phyloP scores from a whole-genome alignment of 148 eudicot genomes.

The Rheum nobile region DNA sequence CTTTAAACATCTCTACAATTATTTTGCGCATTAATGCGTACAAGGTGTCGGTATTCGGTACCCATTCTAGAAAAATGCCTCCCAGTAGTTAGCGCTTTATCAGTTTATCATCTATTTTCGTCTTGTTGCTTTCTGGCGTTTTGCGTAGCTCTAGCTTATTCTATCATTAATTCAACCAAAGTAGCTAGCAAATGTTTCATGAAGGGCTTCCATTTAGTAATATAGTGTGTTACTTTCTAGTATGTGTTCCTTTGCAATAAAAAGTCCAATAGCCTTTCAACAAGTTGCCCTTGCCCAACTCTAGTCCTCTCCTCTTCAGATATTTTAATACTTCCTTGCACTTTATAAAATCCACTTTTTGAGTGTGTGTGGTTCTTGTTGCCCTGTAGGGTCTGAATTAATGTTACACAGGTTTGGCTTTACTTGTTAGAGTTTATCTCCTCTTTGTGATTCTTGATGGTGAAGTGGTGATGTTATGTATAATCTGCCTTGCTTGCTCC shows the following conservation, averaged over 20 bases:
- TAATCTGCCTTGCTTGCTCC: background rate
- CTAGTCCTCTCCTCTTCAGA: background rate
- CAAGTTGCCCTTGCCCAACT: background rate
- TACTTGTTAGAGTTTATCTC: background rate
- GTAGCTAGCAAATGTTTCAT: background rate
- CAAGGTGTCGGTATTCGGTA: background rate
- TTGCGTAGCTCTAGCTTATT: background rate
- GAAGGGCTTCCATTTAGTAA: background rate
- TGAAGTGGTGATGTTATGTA: background rate
- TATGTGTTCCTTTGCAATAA: background rate
- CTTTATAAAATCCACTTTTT: background rate
- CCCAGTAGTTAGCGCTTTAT: background rate
- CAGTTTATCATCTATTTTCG: background rate
- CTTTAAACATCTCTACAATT: background rate
- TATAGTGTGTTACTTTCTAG: background rate
- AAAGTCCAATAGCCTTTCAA: background rate
- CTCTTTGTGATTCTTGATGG: background rate
- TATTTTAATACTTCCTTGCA: background rate
- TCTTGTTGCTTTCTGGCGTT: slow-evolving; percentile 1
- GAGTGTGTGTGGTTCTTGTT: background rate
- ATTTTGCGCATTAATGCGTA: background rate
- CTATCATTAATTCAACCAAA: background rate
- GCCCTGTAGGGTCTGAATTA: background rate
- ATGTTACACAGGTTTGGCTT: background rate
- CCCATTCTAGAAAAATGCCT: background rate